Base-by-base conservation (phyloP, 176 grass and related monocot genomes). In the Hordeum marinum region DNA sequence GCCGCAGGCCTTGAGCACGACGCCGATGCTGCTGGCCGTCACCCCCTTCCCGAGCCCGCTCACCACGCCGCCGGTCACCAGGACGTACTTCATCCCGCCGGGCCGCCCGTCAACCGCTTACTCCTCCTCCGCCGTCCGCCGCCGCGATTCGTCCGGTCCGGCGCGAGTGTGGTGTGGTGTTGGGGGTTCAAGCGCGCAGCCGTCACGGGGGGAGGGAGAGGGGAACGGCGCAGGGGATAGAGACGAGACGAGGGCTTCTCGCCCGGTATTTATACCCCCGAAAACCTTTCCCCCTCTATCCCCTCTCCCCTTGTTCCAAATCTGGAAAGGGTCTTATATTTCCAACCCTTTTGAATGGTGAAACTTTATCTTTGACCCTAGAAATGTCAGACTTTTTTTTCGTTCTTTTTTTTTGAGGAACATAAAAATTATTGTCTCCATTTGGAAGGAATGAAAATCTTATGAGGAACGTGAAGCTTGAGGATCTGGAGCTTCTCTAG, bases 41-140 rank as follows among this genome's bases (percentile, higher is more conserved):
- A 90, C 80, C 31, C 84, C 85, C 55, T 90, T 90, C 9, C 89
- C 89, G 74, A 90, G 80, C 11, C 84, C 72, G 59, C 84, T 83
- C 40, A 84, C 63, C 29, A 87, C 85, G 31, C 89, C 89, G 36
- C 89, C 80, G 21, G 84, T 90, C 42, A 90, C 85, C 67, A 90
- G 43, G 35, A 87, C 80, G 34, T 90, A 84, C 85, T 84, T 87
- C 83, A 86, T 86, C 52, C 54, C 31, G 9, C 68, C 32, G 43
- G 48, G 29, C 27, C 14, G 48, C 15, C 29, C 29, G 29, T 29
- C 29, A 29, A 29, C 29, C 1, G 29, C 29, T 29, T 5, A 0
- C 68, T 13, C 21, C 6, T 13, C 21, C 37, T 72, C 68, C 39
- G 11, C 41, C n/a, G 23, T 15, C 63, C 14, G 27, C 3, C 25